These are phyloP conservation scores for Entomophthora muscae DNA, from an alignment of 371 early-diverging fungal genomes.

Conservation along the genomic window DNA sequence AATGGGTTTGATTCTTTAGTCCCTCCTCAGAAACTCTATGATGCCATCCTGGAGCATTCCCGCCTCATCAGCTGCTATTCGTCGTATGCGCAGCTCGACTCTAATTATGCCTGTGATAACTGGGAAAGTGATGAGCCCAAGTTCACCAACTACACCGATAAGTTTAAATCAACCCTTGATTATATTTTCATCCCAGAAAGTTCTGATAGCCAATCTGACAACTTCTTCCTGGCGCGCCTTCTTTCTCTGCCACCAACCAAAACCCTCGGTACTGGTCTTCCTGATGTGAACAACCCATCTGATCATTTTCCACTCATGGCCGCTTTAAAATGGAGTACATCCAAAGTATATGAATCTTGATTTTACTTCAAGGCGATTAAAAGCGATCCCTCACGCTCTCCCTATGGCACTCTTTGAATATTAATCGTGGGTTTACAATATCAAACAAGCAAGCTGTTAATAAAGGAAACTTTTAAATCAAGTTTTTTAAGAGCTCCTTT, in stretches of 20 bases:
- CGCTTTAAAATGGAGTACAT: neutral
- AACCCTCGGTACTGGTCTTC: neutral
- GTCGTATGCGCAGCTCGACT: neutral
- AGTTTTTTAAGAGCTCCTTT: no score
- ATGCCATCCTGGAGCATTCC: neutral
- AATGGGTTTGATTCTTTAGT: neutral
- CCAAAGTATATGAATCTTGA: no score
- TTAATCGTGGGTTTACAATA: no score
- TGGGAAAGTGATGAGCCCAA: neutral
- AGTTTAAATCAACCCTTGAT: constrained; percentile 1
- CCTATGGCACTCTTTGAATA: no score
- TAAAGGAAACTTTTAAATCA: no score
- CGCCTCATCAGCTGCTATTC: neutral
- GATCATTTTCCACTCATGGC: constrained; percentile 1
- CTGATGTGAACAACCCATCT: neutral
- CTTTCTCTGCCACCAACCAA: neutral
- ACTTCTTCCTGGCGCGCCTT: neutral
- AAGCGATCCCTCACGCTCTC: no score
- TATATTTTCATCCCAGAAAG: neutral
- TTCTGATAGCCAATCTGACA: neutral
- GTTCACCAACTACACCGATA: neutral
- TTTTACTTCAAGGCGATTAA: no score
- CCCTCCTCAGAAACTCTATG: neutral
- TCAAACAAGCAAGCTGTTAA: no score
- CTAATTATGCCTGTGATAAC: neutral